phyloP scores from a whole-genome alignment of 208 protist species.

The Acanthamoeba pearcei region DNA sequence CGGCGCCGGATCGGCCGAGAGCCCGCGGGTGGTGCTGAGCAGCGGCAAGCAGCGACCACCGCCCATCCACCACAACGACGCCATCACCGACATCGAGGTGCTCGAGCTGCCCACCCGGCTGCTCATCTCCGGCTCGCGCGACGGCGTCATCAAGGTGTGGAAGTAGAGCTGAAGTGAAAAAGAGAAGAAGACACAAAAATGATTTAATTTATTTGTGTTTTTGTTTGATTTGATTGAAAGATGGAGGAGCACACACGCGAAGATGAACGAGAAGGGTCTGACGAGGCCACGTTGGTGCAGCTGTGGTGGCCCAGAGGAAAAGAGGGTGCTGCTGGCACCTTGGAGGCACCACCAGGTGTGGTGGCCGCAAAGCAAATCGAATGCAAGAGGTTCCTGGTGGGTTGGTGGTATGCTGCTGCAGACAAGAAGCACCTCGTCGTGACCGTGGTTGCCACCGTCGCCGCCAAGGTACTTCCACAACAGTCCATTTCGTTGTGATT shows the following conservation, averaged over 20 bases:
- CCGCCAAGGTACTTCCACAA: not conserved
- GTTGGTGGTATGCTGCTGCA: not conserved
- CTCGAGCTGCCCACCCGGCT: slow-evolving; percentile 80
- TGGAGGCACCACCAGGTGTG: not conserved
- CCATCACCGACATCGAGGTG: slow-evolving; percentile 80
- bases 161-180: slow-evolving; percentile 73
- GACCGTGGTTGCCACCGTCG: not conserved
- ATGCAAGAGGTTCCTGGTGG: not conserved
- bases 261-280: not conserved
- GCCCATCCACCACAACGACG: slow-evolving; percentile 81
- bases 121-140: slow-evolving; percentile 80
- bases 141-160: slow-evolving; percentile 85
- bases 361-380: not conserved
- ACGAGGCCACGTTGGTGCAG: not conserved
- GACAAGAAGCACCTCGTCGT: not conserved
- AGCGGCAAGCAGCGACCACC: slow-evolving; percentile 45
- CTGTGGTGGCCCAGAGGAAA: not conserved
- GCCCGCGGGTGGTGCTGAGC: not conserved
- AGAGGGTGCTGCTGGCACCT: not conserved
- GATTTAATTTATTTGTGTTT: not conserved
- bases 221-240: not conserved
- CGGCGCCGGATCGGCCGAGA: not conserved
- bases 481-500: not conserved
- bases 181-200: too few species aligned
- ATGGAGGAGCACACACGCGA: not conserved